These are phyloP conservation scores for Candida sanyiensis DNA, from an alignment of 805 yeast species.

Conservation along the genomic window DNA sequence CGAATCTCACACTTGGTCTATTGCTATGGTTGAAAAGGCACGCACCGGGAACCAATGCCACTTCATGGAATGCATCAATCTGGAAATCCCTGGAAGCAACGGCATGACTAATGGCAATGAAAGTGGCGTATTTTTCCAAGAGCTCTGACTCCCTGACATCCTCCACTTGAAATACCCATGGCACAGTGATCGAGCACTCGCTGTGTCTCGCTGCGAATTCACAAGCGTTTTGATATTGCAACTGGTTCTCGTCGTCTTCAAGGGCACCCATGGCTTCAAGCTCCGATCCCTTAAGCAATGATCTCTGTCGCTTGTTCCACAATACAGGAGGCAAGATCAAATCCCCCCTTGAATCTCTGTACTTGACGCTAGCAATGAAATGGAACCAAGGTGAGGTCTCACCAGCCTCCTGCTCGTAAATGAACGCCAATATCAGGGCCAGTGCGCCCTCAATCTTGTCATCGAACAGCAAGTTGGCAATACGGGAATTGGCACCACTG, in stretches of 20 bases:
- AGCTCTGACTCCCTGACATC: conserved; percentile 23
- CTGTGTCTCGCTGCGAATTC: conserved; percentile 27
- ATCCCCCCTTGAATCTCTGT: conserved; percentile 26
- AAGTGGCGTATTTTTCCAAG: conserved; percentile 33
- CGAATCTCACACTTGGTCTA: conserved; percentile 63
- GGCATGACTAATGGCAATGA: conserved; percentile 53
- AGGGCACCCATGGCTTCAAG: conserved; percentile 57
- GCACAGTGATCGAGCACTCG: conserved; percentile 26
- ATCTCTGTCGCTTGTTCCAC: conserved; percentile 51
- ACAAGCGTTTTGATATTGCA: conserved; percentile 33
- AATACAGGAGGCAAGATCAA: conserved; percentile 53
- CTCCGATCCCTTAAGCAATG: conserved; percentile 48
- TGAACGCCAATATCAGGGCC: conserved; percentile 59
- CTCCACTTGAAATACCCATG: conserved; percentile 27
- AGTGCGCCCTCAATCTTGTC: conserved; percentile 56
- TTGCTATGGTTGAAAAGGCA: conserved; percentile 78
- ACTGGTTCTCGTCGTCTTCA: conserved; percentile 39
- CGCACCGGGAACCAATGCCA: conserved; percentile 85
- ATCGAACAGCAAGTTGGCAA: conserved; percentile 65
- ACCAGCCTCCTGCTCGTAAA: conserved; percentile 61
- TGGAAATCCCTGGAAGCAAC: conserved; percentile 77
- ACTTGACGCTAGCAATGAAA: conserved; percentile 50
- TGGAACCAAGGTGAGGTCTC: conserved; percentile 75
- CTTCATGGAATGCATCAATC: conserved; percentile 67
- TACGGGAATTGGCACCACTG: conserved; percentile 51